Evolutionary conservation across 495 filamentous ascomycete species (phyloP).

Genomic region (Neurospora tetraspora): DNA sequence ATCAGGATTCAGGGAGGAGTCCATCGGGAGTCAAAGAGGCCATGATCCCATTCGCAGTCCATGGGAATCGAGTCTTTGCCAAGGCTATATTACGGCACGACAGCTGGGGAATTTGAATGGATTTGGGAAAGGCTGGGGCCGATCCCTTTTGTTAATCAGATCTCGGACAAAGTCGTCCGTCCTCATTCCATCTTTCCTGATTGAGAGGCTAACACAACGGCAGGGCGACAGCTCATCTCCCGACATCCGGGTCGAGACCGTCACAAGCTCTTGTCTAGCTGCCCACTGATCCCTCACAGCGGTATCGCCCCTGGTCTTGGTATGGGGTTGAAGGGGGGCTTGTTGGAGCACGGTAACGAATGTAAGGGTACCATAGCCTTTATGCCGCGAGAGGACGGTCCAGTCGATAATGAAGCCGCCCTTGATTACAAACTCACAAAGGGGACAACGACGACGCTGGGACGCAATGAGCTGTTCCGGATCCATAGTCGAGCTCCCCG

Average conservation of each 20-base stretch:
- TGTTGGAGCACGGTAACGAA: background rate
- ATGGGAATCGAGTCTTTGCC: background rate
- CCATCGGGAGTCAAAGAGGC: too few relatives aligned
- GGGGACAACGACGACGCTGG: background rate
- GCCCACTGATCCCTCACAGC: background rate
- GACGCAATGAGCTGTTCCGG: background rate
- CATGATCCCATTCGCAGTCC: background rate
- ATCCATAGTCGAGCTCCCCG: background rate
- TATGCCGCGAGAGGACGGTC: background rate
- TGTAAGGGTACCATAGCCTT: background rate
- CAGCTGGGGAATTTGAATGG: background rate
- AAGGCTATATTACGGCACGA: background rate
- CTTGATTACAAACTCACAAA: background rate
- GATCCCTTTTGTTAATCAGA: background rate
- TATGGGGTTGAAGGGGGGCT: background rate
- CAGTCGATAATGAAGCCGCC: background rate
- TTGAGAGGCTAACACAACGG: background rate
- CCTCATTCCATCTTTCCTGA: background rate
- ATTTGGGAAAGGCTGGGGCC: background rate
- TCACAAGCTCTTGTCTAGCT: background rate
- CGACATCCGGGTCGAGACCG: background rate
- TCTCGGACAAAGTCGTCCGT: background rate
- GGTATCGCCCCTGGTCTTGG: background rate
- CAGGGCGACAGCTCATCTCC: background rate
- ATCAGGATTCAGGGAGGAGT: background rate